A percentile compares a stretch with the other conserved stretches of the same genome.
phyloP scores from a whole-genome alignment of 306 rosid genomes.

The Leucaena leucocephala region DNA sequence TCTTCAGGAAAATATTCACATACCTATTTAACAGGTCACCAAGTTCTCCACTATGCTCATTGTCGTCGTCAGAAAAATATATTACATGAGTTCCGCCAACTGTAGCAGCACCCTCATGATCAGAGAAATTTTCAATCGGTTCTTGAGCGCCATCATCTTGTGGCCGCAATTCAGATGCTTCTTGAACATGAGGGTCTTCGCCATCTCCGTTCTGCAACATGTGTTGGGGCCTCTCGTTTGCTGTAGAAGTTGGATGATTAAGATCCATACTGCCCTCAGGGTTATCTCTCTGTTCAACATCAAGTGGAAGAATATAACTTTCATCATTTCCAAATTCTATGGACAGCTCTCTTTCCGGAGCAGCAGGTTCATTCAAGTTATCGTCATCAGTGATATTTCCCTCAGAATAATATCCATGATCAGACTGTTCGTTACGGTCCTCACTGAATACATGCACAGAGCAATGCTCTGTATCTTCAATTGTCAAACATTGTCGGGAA shows the following conservation, averaged over 20 bases:
- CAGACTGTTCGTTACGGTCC: slow-evolving; percentile 45
- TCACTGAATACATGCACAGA: slow-evolving; percentile 45
- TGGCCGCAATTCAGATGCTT: slow-evolving; percentile 62
- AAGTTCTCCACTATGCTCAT: slow-evolving; percentile 69
- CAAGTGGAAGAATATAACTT: slow-evolving; percentile 50
- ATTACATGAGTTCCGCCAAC: slow-evolving; percentile 49
- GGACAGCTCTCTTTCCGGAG: slow-evolving; percentile 50
- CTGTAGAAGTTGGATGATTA: slow-evolving; percentile 49
- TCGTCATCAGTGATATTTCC: slow-evolving; percentile 38
- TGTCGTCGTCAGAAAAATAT: slow-evolving; percentile 86
- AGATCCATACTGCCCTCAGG: slow-evolving; percentile 42
- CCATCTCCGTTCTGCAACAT: slow-evolving; percentile 49
- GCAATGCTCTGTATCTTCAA: slow-evolving; percentile 41
- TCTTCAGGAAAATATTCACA: background rate
- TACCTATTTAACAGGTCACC: slow-evolving; percentile 92
- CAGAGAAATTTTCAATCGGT: slow-evolving; percentile 79
- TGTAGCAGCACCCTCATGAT: slow-evolving; percentile 55
- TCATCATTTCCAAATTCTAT: slow-evolving; percentile 54
- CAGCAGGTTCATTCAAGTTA: slow-evolving; percentile 49
- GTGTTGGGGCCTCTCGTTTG: slow-evolving; percentile 57
- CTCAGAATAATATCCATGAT: slow-evolving; percentile 33
- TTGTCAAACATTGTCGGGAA: slow-evolving; percentile 40
- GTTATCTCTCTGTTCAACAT: slow-evolving; percentile 50
- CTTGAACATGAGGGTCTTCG: slow-evolving; percentile 59
- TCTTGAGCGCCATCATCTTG: slow-evolving; percentile 71